Conservation (phyloP, 2,329 filamentous ascomycete genomes). For the Nigrograna mackinnonii region DNA sequence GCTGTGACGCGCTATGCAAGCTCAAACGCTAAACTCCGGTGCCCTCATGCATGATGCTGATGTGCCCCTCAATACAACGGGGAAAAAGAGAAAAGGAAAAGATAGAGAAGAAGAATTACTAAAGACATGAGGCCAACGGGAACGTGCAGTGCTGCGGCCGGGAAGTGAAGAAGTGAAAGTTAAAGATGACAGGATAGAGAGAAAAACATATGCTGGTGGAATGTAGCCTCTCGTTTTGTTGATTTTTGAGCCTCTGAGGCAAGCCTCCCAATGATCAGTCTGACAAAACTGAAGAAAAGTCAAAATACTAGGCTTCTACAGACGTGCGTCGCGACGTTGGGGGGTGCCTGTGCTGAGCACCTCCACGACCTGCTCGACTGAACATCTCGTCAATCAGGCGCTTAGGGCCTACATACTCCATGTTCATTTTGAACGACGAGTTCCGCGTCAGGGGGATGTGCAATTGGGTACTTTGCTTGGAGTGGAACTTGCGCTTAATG, state of each 20-base stretch:
- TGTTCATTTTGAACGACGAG: conserved; percentile 59
- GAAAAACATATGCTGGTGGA: too few species aligned
- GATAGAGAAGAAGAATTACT: too few species aligned
- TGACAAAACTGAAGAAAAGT: conserved; percentile 1
- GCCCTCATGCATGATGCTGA: conserved; percentile 18
- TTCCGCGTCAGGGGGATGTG: conserved; percentile 55
- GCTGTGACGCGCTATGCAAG: conserved; percentile 21
- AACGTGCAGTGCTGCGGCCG: too few species aligned
- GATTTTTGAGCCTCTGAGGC: too few species aligned
- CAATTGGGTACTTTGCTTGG: conserved; percentile 55
- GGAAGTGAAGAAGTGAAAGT: neutral
- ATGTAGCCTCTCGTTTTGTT: neutral
- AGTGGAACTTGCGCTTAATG: conserved; percentile 78
- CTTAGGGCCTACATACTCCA: conserved; percentile 66
- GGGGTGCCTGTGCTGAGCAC: conserved; percentile 25
- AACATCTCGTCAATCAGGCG: conserved; percentile 68
- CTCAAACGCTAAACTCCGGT: conserved; percentile 19
- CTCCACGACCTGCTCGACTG: conserved; percentile 46
- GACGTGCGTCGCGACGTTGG: conserved; percentile 28
- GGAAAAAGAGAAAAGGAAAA: conserved; percentile 4
- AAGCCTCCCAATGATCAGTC: conserved; percentile 20
- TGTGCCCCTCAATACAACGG: conserved; percentile 2
- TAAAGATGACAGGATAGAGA: conserved; percentile 5
- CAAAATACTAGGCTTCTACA: conserved; percentile 8
- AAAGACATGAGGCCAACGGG: too few species aligned